These are phyloP conservation scores for Diplodia seriata DNA, from an alignment of 2,329 filamentous ascomycete genomes.

Conservation along the genomic window DNA sequence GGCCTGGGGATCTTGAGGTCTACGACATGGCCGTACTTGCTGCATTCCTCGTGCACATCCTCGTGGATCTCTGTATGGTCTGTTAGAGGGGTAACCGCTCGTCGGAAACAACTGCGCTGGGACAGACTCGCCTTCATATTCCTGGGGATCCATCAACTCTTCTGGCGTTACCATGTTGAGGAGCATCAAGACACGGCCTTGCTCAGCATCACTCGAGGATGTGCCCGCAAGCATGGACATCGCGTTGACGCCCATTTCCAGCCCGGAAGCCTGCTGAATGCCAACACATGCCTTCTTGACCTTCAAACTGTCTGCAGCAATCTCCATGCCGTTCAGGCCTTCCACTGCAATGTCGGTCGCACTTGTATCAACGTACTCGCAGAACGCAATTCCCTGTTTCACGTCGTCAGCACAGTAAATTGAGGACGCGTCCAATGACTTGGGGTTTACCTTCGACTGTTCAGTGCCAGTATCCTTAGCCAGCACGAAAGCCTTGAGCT, in stretches of 20 bases:
- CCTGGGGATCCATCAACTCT: slow-evolving; percentile 90
- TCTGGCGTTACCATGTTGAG: slow-evolving; percentile 99
- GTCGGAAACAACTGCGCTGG: slow-evolving; percentile 20
- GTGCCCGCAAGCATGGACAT: slow-evolving; percentile 98
- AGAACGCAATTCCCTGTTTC: slow-evolving; percentile 87
- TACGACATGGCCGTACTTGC: slow-evolving; percentile 83
- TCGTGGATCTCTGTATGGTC: slow-evolving; percentile 84
- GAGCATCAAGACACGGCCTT: slow-evolving; percentile 84
- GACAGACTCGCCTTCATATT: slow-evolving; percentile 79
- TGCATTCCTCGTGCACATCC: slow-evolving; percentile 90
- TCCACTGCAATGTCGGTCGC: slow-evolving; percentile 87
- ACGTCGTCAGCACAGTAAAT: slow-evolving; percentile 30
- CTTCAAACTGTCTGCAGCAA: slow-evolving; percentile 85
- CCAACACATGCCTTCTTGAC: slow-evolving; percentile 91
- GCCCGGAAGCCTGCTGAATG: slow-evolving; percentile 86
- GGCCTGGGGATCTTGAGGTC: slow-evolving; percentile 95
- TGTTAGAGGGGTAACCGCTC: slow-evolving; percentile 45
- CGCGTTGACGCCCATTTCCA: slow-evolving; percentile 95
- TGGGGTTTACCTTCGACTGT: slow-evolving; percentile 76
- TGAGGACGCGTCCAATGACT: slow-evolving; percentile 34
- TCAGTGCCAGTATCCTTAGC: slow-evolving; percentile 87
- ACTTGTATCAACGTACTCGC: slow-evolving; percentile 83
- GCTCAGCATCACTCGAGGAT: slow-evolving; percentile 77
- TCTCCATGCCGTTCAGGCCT: slow-evolving; percentile 89
- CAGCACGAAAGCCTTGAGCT: slow-evolving; percentile 88